phyloP scores from a whole-genome alignment of 495 filamentous ascomycete species.

The Penicillium paxilli region DNA sequence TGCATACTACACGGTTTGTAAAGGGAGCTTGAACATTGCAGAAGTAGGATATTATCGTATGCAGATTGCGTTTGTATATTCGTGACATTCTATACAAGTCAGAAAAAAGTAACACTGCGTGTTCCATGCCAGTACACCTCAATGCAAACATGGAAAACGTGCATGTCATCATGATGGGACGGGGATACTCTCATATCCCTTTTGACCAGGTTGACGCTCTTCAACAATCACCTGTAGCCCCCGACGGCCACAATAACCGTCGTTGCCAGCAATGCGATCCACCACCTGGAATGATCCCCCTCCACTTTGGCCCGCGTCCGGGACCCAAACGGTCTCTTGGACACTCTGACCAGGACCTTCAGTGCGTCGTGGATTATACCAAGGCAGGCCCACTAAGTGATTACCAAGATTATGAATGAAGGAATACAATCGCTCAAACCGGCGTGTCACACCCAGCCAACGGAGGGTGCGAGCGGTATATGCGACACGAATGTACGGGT shows the following conservation, averaged over 20 bases:
- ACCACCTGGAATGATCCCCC: constrained; percentile 44
- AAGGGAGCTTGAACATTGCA: no score
- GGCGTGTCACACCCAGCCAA: constrained; percentile 55
- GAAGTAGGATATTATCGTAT: background rate
- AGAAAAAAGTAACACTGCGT: no score
- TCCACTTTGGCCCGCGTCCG: constrained; percentile 25
- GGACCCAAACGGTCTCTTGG: constrained; percentile 54
- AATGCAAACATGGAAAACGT: background rate
- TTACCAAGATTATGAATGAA: constrained; percentile 56
- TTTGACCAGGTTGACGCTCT: constrained; percentile 46
- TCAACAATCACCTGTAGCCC: constrained; percentile 59
- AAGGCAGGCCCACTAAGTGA: constrained; percentile 51
- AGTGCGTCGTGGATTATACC: constrained; percentile 56
- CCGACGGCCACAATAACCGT: constrained; percentile 58
- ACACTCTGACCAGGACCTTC: constrained; percentile 56
- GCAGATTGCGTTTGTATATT: background rate
- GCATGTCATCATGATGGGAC: constrained; percentile 17
- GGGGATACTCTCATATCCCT: constrained; percentile 52
- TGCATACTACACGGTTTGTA: no score
- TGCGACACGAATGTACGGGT: constrained; percentile 70
- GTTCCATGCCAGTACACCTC: background rate
- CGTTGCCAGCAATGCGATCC: constrained; percentile 44
- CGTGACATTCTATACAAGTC: background rate
- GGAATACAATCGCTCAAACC: constrained; percentile 60
- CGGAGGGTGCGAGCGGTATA: constrained; percentile 55